A percentile compares a stretch with the other conserved stretches of the same genome.
phyloP scores from a whole-genome alignment of 768 basidiomycete species.

The Trametes sanguinea region DNA sequence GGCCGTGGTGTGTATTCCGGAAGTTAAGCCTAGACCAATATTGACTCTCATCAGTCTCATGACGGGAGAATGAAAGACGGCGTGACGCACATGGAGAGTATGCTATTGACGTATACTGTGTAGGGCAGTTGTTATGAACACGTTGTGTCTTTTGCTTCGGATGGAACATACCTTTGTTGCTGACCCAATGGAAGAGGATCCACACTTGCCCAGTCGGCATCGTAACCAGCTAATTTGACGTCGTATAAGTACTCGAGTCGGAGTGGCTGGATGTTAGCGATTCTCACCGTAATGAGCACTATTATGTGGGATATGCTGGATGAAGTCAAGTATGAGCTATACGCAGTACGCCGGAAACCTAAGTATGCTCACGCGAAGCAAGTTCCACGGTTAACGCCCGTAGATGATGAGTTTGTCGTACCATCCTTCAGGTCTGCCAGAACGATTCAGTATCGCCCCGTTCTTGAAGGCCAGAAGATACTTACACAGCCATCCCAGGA shows the following conservation, averaged over 20 bases:
- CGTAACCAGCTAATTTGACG: no score
- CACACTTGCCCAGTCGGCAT: slow-evolving; percentile 21
- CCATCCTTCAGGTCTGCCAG: slow-evolving; percentile 8
- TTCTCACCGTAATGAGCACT: slow-evolving; percentile 5
- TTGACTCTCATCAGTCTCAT: no score
- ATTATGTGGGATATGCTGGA: slow-evolving; percentile 12
- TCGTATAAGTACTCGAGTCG: no score
- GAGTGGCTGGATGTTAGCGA: background rate
- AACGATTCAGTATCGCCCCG: background rate
- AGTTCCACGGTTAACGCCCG: slow-evolving; percentile 27
- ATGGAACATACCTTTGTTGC: slow-evolving; percentile 19
- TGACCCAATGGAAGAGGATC: slow-evolving; percentile 27
- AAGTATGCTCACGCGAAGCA: slow-evolving; percentile 27
- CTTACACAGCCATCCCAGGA: slow-evolving; percentile 26
- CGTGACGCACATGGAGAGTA: slow-evolving; percentile 22
- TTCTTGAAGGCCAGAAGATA: background rate
- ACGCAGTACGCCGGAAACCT: no score
- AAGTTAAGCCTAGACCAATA: slow-evolving; percentile 24
- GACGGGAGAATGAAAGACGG: no score
- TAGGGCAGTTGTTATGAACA: background rate
- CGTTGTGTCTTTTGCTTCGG: no score
- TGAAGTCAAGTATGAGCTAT: background rate
- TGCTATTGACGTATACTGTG: slow-evolving; percentile 27
- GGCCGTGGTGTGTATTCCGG: slow-evolving; percentile 26
- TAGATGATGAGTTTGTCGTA: slow-evolving; percentile 23